Percentiles rank a stretch among this genome's conserved stretches.
These are phyloP conservation scores for Gossypium herbaceum DNA, from an alignment of 345 rosid species.

Conservation along the genomic window DNA sequence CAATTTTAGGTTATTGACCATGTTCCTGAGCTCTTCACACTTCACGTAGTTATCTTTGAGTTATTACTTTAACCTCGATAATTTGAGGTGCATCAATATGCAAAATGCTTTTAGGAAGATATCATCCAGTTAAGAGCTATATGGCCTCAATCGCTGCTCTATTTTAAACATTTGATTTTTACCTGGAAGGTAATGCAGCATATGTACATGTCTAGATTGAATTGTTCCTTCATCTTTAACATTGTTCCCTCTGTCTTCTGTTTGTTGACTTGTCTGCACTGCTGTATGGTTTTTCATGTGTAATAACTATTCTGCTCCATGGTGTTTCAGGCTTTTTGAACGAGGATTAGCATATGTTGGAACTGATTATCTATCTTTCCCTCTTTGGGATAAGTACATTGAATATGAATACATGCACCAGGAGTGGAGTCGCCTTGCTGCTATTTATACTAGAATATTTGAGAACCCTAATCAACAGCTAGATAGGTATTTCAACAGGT, in stretches of 20 bases:
- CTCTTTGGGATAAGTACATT: conserved; percentile 92
- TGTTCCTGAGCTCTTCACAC: conserved; percentile 24
- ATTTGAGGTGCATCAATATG: conserved; percentile 69
- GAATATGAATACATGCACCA: conserved; percentile 91
- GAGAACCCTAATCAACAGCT: conserved; percentile 83
- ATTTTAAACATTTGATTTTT: conserved; percentile 76
- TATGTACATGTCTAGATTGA: conserved; percentile 76
- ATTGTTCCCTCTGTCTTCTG: conserved; percentile 34
- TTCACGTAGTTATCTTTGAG: conserved; percentile 27
- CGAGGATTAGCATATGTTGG: conserved; percentile 87
- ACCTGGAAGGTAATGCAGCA: conserved; percentile 89
- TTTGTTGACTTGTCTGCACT: conserved; percentile 30
- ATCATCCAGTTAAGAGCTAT: conserved; percentile 77
- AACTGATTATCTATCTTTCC: conserved; percentile 73
- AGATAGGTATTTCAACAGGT: conserved; percentile 79
- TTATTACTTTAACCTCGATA: conserved; percentile 52
- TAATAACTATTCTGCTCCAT: conserved; percentile 25
- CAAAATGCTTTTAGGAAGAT: conserved; percentile 95
- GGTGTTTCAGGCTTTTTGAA: conserved; percentile 74
- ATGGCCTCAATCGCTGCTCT: conserved; percentile 79
- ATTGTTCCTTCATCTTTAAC: conserved; percentile 58
- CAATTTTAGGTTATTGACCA: conserved; percentile 28
- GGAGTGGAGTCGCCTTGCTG: conserved; percentile 74
- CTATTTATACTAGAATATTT: conserved; percentile 73
- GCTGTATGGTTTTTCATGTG: conserved; percentile 14